phyloP scores from a whole-genome alignment of 2,329 filamentous ascomycete species.

The Aspergillus tamarii region DNA sequence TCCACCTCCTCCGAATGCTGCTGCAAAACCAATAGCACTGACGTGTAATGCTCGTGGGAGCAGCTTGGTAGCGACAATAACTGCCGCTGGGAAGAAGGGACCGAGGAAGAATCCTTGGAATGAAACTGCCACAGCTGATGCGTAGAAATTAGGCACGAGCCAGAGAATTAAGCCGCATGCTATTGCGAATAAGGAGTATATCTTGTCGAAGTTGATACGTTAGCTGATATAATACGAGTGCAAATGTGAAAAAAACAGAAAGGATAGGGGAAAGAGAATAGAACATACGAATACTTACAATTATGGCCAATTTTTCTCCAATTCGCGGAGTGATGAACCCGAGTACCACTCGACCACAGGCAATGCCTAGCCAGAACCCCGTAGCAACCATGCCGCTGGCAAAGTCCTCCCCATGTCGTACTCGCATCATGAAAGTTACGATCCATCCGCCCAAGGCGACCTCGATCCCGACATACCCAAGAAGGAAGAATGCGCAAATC shows the following conservation, averaged over 20 bases:
- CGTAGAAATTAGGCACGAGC: slow-evolving; percentile 76
- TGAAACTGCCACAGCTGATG: slow-evolving; percentile 71
- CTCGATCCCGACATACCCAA: slow-evolving; percentile 79
- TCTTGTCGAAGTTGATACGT: slow-evolving; percentile 17
- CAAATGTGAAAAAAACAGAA: not conserved
- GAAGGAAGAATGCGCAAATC: slow-evolving; percentile 63
- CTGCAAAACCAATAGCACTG: slow-evolving; percentile 77
- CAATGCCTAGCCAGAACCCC: slow-evolving; percentile 83
- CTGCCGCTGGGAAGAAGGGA: slow-evolving; percentile 74
- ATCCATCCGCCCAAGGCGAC: slow-evolving; percentile 76
- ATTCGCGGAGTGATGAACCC: slow-evolving; percentile 72
- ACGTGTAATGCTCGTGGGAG: slow-evolving; percentile 75
- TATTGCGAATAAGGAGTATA: slow-evolving; percentile 68
- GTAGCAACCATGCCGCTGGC: slow-evolving; percentile 75
- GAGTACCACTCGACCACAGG: slow-evolving; percentile 70
- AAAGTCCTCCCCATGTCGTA: slow-evolving; percentile 70
- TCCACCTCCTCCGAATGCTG: slow-evolving; percentile 75
- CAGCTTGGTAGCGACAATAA: slow-evolving; percentile 74
- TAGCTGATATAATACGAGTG: not conserved
- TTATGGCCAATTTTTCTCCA: slow-evolving; percentile 70
- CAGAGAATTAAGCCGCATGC: slow-evolving; percentile 74
- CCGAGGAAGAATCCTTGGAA: slow-evolving; percentile 80
- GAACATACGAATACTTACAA: slow-evolving; percentile 27
- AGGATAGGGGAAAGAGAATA: not conserved
- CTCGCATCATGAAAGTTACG: slow-evolving; percentile 81